Conservation (phyloP, 306 rosid genomes). For the Potentilla sterilis region DNA sequence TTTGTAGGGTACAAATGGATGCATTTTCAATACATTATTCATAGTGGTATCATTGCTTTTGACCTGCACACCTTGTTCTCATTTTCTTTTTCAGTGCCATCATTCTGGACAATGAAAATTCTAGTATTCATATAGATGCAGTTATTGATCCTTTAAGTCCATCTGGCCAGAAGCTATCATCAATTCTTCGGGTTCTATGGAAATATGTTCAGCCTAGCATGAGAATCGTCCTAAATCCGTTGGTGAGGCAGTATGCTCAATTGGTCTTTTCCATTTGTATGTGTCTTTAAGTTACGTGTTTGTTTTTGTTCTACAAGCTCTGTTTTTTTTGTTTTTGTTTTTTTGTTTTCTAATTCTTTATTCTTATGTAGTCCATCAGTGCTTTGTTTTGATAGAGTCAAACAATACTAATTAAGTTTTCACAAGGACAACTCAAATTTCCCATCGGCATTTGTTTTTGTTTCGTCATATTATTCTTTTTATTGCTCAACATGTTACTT, state of each 20-base stretch:
- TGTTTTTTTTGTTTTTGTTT: background rate
- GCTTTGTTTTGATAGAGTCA: background rate
- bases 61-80: constrained; percentile 25
- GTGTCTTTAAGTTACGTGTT: background rate
- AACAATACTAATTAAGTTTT: background rate
- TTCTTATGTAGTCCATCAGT: background rate
- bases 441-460: background rate
- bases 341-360: background rate
- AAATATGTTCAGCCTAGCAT: constrained; percentile 86
- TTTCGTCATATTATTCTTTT: background rate
- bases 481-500: background rate
- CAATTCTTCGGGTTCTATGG: constrained; percentile 77
- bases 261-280: constrained; percentile 6
- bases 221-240: constrained; percentile 90
- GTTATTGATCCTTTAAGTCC: constrained; percentile 95
- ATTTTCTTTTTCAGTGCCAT: constrained; percentile 70
- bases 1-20: background rate
- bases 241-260: constrained; percentile 58
- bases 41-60: constrained; percentile 2
- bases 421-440: background rate
- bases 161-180: constrained; percentile 82
- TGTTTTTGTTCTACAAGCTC: background rate
- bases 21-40: no score
- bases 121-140: constrained; percentile 88
- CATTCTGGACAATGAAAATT: constrained; percentile 57